A percentile compares a stretch with the other conserved stretches of the same genome.
These are phyloP conservation scores for Articulospora tetracladia DNA, from an alignment of 495 filamentous ascomycete species.

Conservation along the genomic window DNA sequence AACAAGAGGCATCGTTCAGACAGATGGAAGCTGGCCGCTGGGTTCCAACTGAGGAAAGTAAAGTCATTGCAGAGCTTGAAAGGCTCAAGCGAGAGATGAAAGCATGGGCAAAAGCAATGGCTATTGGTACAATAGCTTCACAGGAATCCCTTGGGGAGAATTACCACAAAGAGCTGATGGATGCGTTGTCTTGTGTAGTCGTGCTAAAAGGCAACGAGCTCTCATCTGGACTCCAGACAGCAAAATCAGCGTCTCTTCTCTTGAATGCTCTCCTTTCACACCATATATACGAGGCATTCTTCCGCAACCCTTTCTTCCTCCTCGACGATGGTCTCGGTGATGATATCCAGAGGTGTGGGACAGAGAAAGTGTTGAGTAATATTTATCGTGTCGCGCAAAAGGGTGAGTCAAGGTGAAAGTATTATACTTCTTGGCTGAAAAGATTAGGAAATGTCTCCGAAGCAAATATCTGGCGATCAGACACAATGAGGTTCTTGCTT, in stretches of 20 bases:
- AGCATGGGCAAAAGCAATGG: neutral
- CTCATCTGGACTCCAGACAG: neutral
- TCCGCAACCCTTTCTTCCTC: slow-evolving; percentile 11
- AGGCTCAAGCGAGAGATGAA: slow-evolving; percentile 14
- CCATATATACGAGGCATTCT: slow-evolving; percentile 4
- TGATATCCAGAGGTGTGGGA: neutral
- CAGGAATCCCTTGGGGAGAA: neutral
- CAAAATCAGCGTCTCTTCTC: slow-evolving; percentile 6
- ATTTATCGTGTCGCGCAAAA: neutral
- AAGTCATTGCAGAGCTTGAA: slow-evolving; percentile 11
- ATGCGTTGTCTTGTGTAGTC: neutral
- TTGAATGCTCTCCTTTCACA: slow-evolving; percentile 16
- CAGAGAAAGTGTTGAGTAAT: neutral
- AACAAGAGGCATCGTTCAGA: slow-evolving; percentile 11
- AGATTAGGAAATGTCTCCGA: slow-evolving; percentile 9
- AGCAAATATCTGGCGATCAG: slow-evolving; percentile 14
- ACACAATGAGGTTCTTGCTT: slow-evolving; percentile 13
- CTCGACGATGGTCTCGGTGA: neutral
- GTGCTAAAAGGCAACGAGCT: neutral
- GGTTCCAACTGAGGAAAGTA: slow-evolving; percentile 5
- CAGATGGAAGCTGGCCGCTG: slow-evolving; percentile 12
- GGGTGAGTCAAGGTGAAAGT: neutral
- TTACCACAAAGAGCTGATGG: neutral
- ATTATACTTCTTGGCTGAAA: neutral
- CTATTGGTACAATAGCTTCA: neutral